phyloP scores from a whole-genome alignment of 495 filamentous ascomycete species.

The Trichoderma virens region DNA sequence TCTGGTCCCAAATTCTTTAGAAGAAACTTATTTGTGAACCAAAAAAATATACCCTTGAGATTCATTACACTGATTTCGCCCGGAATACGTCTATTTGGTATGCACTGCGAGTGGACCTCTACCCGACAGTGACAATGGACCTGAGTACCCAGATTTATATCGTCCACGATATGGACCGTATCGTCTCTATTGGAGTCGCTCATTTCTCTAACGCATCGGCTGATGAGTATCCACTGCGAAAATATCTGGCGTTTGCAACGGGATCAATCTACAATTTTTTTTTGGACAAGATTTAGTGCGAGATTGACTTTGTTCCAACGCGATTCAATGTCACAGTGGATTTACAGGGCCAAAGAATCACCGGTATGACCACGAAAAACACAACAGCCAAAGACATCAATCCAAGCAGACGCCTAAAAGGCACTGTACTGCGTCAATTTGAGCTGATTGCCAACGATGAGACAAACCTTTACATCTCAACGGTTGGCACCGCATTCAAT shows the following conservation, averaged over 20 bases:
- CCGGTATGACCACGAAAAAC: constrained; percentile 13
- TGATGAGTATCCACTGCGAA: constrained; percentile 3
- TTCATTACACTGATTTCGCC: too few species aligned
- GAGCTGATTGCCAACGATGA: constrained; percentile 23
- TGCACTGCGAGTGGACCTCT: constrained; percentile 19
- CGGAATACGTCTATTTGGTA: too few species aligned
- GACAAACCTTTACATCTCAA: constrained; percentile 26
- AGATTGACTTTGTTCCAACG: constrained; percentile 21
- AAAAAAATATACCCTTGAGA: too few species aligned
- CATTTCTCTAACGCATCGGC: constrained; percentile 12
- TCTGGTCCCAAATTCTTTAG: too few species aligned
- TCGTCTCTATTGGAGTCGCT: constrained; percentile 24
- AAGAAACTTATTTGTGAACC: too few species aligned
- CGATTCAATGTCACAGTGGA: constrained; percentile 27
- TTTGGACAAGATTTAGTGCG: constrained; percentile 27
- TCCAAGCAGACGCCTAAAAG: constrained; percentile 21
- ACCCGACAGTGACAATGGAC: constrained; percentile 18
- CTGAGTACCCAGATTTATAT: constrained; percentile 22
- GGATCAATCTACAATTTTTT: constrained; percentile 19
- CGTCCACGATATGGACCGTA: constrained; percentile 17
- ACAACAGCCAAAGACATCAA: constrained; percentile 21
- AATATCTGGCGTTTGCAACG: constrained; percentile 20
- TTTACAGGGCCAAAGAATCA: constrained; percentile 22
- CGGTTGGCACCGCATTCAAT: constrained; percentile 26
- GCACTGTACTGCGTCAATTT: constrained; percentile 21